These are phyloP conservation scores for Penstemon davidsonii DNA, from an alignment of 257 asterid genomes.

Conservation along the genomic window DNA sequence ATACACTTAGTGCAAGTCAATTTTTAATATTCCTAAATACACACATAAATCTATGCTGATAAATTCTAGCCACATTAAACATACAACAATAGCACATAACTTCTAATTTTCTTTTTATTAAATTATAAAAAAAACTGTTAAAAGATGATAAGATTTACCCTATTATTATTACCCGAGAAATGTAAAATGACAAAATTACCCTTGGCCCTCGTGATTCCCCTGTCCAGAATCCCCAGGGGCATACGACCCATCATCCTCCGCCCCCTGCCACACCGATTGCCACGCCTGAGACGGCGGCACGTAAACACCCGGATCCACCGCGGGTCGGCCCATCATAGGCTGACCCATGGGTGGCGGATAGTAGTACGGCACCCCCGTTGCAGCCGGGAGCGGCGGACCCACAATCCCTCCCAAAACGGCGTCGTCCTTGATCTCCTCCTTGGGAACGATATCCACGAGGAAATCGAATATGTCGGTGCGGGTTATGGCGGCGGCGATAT, in stretches of 20 bases:
- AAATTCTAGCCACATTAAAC: too few species aligned
- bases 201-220: constrained; percentile 62
- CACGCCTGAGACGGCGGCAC: constrained; percentile 68
- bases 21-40: too few species aligned
- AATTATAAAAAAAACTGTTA: too few species aligned
- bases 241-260: constrained; percentile 50
- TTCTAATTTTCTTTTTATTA: too few species aligned
- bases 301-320: constrained; percentile 65
- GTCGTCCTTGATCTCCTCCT: constrained; percentile 88
- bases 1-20: too few species aligned
- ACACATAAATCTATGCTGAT: too few species aligned
- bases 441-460: constrained; percentile 81
- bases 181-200: constrained; percentile 35
- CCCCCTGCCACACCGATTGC: constrained; percentile 71
- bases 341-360: constrained; percentile 84
- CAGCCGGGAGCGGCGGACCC: constrained; percentile 48
- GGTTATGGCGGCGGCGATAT: constrained; percentile 90
- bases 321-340: constrained; percentile 81
- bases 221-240: constrained; percentile 43
- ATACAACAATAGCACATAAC: too few species aligned
- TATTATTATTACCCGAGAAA: too few species aligned
- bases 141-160: too few species aligned
- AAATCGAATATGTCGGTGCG: constrained; percentile 87
- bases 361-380: constrained; percentile 81
- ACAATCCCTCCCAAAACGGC: constrained; percentile 46